Evolutionary conservation across 192 early-diverging fungal genomes (phyloP), one percentile per base, ranked within the genome.

Genomic region (Coemansia sp.): DNA sequence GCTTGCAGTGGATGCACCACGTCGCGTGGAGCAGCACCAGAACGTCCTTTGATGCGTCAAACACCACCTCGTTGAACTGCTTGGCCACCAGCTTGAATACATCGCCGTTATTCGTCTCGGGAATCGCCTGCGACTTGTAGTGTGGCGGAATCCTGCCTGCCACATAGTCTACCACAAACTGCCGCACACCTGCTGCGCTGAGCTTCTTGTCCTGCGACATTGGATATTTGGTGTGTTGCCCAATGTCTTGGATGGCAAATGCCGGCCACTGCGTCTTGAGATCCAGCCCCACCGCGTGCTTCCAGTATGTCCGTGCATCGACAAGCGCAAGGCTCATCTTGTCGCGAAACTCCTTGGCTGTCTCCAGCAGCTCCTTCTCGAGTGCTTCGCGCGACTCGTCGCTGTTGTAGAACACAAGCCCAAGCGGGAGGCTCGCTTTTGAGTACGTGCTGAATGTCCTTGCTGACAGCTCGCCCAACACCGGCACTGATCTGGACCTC

Each of bases 261-360:
- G 95, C 93, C 49, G 97, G 97, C 93, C 93, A 99, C 70, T 81
- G 48, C 63, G 92, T 85, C 87, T 94, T 89, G 50, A 99, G 79
- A 74, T 89, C 90, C 56, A 98, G 84, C 82, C 88, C 89, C 56
- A 80, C 74, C 45, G 93, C 96, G 69, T 97, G 95, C 47, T 74
- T 85, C 61, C 88, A 89, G 83, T 89, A 98, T 65, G 92, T 89
- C 68, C 54, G 63, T 42, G 92, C 94, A 71, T 99, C 94, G 63
- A 96, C 91, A 80, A 93, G 89, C 60, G 93, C 93, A 83, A 98
- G 88, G 86, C 85, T 89, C 53, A 98, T 57, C 79, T 93, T 88
- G 54, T 92, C 93, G 81, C 91, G 91, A 84, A 80, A 89, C 71
- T 91, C 75, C 77, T 90, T 87, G 68, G 95, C 95, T 42, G 95